Evolutionary conservation across 2,329 filamentous ascomycete species (phyloP).

Genomic region (Cladobotryum mycophilum): DNA sequence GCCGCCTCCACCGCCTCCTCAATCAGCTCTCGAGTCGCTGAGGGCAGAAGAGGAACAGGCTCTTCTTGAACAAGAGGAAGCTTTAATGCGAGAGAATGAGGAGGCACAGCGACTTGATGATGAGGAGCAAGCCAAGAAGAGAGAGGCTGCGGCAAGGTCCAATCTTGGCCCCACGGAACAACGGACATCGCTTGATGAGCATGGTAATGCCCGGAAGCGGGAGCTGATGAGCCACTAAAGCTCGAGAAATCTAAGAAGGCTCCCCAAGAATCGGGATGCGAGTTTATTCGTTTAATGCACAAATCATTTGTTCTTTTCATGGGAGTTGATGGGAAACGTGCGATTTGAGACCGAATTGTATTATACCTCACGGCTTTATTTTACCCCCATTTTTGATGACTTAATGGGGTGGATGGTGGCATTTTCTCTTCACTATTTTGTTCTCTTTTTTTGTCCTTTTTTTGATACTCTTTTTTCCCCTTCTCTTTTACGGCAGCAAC

Average conservation of each 20-base stretch:
- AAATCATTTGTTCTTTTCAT: conserved; percentile 1
- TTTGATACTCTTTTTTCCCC: neutral
- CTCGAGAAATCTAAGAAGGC: neutral
- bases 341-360: conserved; percentile 7
- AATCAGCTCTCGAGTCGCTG: conserved; percentile 29
- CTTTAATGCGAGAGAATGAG: conserved; percentile 46
- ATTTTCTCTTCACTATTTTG: conserved; percentile 3
- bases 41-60: conserved; percentile 38
- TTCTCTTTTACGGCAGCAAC: neutral
- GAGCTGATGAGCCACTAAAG: conserved; percentile 17
- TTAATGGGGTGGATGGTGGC: no score
- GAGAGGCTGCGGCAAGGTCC: conserved; percentile 16
- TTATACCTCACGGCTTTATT: conserved; percentile 7
- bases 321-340: neutral
- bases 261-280: neutral
- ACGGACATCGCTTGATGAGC: conserved; percentile 11
- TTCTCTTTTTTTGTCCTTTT: conserved; percentile 10
- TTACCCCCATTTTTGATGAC: conserved; percentile 1
- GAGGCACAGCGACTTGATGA: conserved; percentile 48
- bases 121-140: conserved; percentile 30
- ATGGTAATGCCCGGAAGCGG: conserved; percentile 16
- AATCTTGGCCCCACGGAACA: conserved; percentile 2
- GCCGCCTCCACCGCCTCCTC: conserved; percentile 42
- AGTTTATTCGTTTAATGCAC: conserved; percentile 3
- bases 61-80: conserved; percentile 45